These are phyloP conservation scores for Camptophora hylomeconis DNA, from an alignment of 2,329 filamentous ascomycete species.

Conservation along the genomic window DNA sequence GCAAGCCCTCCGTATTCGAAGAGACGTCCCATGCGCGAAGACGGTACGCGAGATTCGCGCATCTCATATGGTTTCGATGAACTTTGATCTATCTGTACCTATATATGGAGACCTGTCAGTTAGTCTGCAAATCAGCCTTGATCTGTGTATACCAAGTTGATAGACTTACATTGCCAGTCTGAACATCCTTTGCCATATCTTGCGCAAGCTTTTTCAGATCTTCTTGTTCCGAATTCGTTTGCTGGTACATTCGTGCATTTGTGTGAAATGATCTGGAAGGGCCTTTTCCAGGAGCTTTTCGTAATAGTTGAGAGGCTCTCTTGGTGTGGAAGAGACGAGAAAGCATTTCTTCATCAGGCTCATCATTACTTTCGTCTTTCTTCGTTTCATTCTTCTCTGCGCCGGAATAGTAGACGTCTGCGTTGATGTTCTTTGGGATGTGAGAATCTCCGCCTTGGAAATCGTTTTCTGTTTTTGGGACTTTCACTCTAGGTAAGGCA, in stretches of 20 bases:
- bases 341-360: slow-evolving; percentile 43
- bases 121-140: slow-evolving; percentile 32
- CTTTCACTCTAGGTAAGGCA: slow-evolving; percentile 40
- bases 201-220: slow-evolving; percentile 35
- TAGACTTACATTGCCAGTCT: slow-evolving; percentile 18
- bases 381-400: slow-evolving; percentile 15
- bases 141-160: slow-evolving; percentile 1
- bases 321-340: slow-evolving; percentile 50
- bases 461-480: slow-evolving; percentile 39
- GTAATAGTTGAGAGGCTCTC: slow-evolving; percentile 40
- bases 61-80: slow-evolving; percentile 49
- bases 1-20: slow-evolving; percentile 94
- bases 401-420: slow-evolving; percentile 40
- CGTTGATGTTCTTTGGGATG: slow-evolving; percentile 35
- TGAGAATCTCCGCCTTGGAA: slow-evolving; percentile 30
- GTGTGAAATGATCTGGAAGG: slow-evolving; percentile 14
- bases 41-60: slow-evolving; percentile 79
- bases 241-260: slow-evolving; percentile 7
- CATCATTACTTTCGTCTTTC: slow-evolving; percentile 12
- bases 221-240: slow-evolving; percentile 12
- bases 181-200: slow-evolving; percentile 32
- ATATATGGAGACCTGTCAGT: slow-evolving; percentile 32
- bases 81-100: slow-evolving; percentile 22
- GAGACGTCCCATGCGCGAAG: slow-evolving; percentile 70
- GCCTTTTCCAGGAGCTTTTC: slow-evolving; percentile 25